A percentile compares a stretch with the other conserved stretches of the same genome.
Conservation (phyloP, 495 filamentous ascomycete genomes). For the Aspergillus avenaceus region DNA sequence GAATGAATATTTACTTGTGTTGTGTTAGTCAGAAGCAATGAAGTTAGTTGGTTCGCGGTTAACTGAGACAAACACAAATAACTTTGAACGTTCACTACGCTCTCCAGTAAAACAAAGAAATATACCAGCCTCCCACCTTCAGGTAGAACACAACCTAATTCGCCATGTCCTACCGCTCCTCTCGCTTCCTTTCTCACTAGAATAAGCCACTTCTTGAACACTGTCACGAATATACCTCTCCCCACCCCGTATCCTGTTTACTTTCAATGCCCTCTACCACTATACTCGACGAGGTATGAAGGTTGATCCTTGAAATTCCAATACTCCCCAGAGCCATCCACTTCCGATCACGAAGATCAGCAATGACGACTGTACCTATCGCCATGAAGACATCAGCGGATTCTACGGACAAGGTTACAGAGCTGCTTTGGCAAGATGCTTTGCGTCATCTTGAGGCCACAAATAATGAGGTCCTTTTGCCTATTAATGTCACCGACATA, state of each 20-base stretch:
- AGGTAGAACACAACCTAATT: conserved; percentile 12
- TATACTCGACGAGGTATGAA: neutral
- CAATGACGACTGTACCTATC: conserved; percentile 17
- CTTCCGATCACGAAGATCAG: neutral
- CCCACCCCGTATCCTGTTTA: neutral
- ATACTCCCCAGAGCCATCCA: neutral
- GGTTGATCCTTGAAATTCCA: neutral
- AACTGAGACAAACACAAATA: conserved; percentile 3
- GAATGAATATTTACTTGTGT: no score
- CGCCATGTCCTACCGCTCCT: conserved; percentile 12
- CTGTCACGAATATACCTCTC: conserved; percentile 11
- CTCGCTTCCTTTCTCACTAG: conserved; percentile 8
- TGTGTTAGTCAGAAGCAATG: no score
- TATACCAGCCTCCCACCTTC: conserved; percentile 13
- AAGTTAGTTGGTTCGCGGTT: neutral
- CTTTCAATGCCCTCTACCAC: neutral
- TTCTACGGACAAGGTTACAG: conserved; percentile 16
- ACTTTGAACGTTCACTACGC: conserved; percentile 10
- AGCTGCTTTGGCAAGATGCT: conserved; percentile 26
- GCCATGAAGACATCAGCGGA: conserved; percentile 10
- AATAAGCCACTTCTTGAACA: conserved; percentile 1
- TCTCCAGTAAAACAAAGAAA: conserved; percentile 21
- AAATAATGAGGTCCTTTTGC: conserved; percentile 25
- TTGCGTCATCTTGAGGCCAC: conserved; percentile 21
- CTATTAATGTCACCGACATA: conserved; percentile 20